These are phyloP conservation scores for Penicillium nordicum DNA, from an alignment of 2,329 filamentous ascomycete species.

Conservation along the genomic window DNA sequence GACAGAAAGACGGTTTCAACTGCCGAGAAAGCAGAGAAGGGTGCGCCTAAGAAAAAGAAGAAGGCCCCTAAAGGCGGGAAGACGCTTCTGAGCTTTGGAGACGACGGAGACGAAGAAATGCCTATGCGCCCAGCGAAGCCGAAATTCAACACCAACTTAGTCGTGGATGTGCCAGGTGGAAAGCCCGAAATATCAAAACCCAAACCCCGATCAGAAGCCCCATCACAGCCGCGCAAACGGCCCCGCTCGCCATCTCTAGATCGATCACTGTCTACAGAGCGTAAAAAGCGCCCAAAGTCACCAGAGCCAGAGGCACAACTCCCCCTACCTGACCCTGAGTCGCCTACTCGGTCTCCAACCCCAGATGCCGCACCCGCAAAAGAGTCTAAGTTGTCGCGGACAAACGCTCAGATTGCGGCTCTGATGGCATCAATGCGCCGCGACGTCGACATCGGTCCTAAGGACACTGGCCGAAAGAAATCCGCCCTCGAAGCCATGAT, in stretches of 20 bases:
- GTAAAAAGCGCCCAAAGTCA: slow-evolving; percentile 35
- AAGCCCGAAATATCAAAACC: slow-evolving; percentile 12
- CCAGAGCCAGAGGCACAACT: slow-evolving; percentile 45
- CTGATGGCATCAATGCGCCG: slow-evolving; percentile 50
- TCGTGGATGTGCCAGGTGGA: slow-evolving; percentile 32
- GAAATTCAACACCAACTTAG: slow-evolving; percentile 48
- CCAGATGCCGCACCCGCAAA: slow-evolving; percentile 29
- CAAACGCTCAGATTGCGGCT: slow-evolving; percentile 45
- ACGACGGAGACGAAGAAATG: slow-evolving; percentile 39
- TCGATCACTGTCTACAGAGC: slow-evolving; percentile 23
- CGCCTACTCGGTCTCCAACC: slow-evolving; percentile 35
- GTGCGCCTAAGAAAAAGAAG: slow-evolving; percentile 41
- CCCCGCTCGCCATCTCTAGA: slow-evolving; percentile 34
- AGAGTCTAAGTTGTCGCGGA: slow-evolving; percentile 39
- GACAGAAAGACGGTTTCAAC: slow-evolving; percentile 40
- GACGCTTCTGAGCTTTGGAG: slow-evolving; percentile 47
- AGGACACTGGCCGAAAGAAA: slow-evolving; percentile 40
- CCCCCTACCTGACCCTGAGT: slow-evolving; percentile 45
- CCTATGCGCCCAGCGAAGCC: slow-evolving; percentile 42
- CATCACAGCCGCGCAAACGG: slow-evolving; percentile 28
- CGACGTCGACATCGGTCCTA: slow-evolving; percentile 31
- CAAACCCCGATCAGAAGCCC: slow-evolving; percentile 11
- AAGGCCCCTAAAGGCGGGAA: slow-evolving; percentile 44
- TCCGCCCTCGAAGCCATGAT: slow-evolving; percentile 49
- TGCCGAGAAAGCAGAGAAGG: slow-evolving; percentile 24